Evolutionary conservation across 176 grass and related monocot genomes (phyloP).

Genomic region (Alloteropsis semialata): DNA sequence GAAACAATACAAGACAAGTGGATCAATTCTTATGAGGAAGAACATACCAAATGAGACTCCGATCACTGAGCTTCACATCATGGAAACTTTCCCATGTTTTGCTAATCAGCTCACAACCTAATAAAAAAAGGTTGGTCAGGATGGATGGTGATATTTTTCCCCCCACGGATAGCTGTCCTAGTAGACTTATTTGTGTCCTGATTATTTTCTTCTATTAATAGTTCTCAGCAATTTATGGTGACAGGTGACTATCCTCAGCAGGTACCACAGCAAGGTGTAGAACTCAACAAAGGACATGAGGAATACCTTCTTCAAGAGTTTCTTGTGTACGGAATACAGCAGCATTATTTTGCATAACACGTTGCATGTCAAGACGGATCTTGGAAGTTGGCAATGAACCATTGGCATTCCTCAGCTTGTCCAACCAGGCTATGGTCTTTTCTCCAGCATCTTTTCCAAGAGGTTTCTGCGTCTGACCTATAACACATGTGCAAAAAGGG

Average conservation of each 20-base stretch:
- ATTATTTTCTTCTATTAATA: neutral
- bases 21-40: neutral
- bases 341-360: conserved; percentile 86
- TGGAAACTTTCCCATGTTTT: conserved; percentile 67
- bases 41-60: conserved; percentile 81
- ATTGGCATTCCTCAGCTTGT: conserved; percentile 69
- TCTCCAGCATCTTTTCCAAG: conserved; percentile 60
- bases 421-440: conserved; percentile 78
- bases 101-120: conserved; percentile 69
- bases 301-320: conserved; percentile 76
- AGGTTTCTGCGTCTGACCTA: conserved; percentile 70
- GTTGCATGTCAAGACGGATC: conserved; percentile 78
- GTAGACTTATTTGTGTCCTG: neutral
- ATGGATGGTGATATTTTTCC: neutral
- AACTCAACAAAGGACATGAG: neutral
- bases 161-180: neutral
- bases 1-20: conserved; percentile 20
- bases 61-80: conserved; percentile 68
- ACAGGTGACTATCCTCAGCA: neutral
- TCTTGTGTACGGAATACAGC: conserved; percentile 88
- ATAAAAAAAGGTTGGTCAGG: conserved; percentile 14
- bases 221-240: neutral
- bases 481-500: neutral
- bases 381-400: conserved; percentile 73
- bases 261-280: neutral